Evolutionary conservation across 371 early-diverging fungal genomes (phyloP).

Genomic region (Mortierella sp.): DNA sequence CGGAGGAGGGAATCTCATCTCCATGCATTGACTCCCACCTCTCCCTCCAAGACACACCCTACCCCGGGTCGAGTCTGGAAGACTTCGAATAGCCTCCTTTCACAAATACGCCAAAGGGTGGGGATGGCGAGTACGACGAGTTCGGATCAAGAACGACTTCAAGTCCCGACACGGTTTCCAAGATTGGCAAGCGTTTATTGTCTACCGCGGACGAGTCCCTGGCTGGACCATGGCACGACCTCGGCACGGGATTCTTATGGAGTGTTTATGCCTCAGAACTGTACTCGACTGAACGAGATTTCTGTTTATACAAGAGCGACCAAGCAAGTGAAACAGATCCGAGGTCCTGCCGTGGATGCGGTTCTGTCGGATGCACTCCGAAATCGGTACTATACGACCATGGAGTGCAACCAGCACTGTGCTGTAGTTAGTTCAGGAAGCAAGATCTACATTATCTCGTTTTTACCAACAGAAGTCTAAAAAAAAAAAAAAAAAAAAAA

Average conservation of each 20-base stretch:
- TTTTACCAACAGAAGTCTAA: slow-evolving; percentile 32
- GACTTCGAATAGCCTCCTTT: slow-evolving; percentile 40
- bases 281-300: slow-evolving; percentile 37
- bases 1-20: too few relatives aligned
- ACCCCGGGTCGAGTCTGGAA: slow-evolving; percentile 38
- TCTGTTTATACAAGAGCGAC: slow-evolving; percentile 39
- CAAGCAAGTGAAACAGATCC: slow-evolving; percentile 31
- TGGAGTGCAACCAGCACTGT: slow-evolving; percentile 52
- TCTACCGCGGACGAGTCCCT: slow-evolving; percentile 31
- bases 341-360: slow-evolving; percentile 41
- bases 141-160: slow-evolving; percentile 27
- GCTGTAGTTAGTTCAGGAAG: slow-evolving; percentile 45
- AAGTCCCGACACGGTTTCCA: slow-evolving; percentile 52
- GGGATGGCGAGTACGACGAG: slow-evolving; percentile 21
- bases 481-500: not conserved
- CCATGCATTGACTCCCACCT: too few relatives aligned
- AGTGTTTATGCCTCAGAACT: slow-evolving; percentile 37
- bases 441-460: slow-evolving; percentile 44
- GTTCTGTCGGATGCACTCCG: slow-evolving; percentile 27
- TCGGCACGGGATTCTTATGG: slow-evolving; percentile 49
- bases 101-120: slow-evolving; percentile 44
- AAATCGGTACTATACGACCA: slow-evolving; percentile 45
- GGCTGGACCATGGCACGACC: slow-evolving; percentile 47
- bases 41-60: slow-evolving; percentile 5
- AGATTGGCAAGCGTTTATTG: slow-evolving; percentile 40